These are phyloP conservation scores for Zelopaecilomyces penicillatus DNA, from an alignment of 2,329 filamentous ascomycete genomes.

Conservation along the genomic window DNA sequence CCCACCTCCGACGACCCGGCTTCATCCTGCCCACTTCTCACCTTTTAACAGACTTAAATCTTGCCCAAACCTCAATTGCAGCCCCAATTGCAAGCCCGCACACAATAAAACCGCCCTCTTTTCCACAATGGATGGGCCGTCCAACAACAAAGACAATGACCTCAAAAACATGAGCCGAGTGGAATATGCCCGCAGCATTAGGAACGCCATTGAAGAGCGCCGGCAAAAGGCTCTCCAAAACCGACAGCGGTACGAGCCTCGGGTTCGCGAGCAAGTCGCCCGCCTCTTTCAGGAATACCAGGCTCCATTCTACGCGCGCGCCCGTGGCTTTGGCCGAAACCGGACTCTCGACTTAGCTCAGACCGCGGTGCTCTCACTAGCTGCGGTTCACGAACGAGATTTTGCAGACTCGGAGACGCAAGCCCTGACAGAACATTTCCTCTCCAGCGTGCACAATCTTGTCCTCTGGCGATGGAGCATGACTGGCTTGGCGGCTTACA, in stretches of 20 bases:
- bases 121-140: constrained; percentile 12
- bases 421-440: constrained; percentile 25
- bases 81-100: too few relatives aligned
- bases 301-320: constrained; percentile 23
- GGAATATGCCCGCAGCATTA: constrained; percentile 16
- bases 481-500: constrained; percentile 14
- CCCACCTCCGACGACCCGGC: not conserved
- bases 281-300: constrained; percentile 24
- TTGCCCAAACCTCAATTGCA: too few relatives aligned
- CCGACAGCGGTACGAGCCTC: constrained; percentile 21
- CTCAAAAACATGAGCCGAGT: constrained; percentile 12
- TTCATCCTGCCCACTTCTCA: not conserved
- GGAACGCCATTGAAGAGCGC: constrained; percentile 25
- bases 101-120: too few relatives aligned
- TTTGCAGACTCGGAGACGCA: constrained; percentile 29
- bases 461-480: constrained; percentile 21
- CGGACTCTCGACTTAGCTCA: constrained; percentile 22
- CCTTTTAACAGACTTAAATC: not conserved
- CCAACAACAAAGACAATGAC: constrained; percentile 18
- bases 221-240: constrained; percentile 19
- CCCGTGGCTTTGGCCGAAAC: constrained; percentile 20
- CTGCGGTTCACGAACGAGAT: constrained; percentile 20
- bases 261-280: constrained; percentile 23
- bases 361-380: constrained; percentile 19
- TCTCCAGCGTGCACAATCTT: constrained; percentile 23